Conservation (phyloP, 768 basidiomycete species). For the Lactifluus echinatus region DNA sequence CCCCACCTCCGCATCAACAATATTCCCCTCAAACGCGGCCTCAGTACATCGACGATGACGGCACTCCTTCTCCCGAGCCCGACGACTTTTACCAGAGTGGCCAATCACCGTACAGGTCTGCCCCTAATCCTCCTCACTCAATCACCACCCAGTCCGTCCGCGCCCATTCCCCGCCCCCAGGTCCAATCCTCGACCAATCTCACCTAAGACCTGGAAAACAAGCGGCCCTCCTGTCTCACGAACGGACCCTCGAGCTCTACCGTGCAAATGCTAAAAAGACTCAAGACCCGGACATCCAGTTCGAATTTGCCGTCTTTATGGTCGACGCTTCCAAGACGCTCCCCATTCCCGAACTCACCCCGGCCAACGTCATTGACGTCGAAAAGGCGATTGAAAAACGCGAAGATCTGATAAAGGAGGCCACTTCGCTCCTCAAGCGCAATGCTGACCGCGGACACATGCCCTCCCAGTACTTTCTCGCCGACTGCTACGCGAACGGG, state of each 20-base stretch:
- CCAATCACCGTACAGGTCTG: not conserved
- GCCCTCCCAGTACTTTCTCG: slow-evolving; percentile 93
- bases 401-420: slow-evolving; percentile 85
- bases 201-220: slow-evolving; percentile 90
- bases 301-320: slow-evolving; percentile 98
- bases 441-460: slow-evolving; percentile 93
- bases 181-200: slow-evolving; percentile 78
- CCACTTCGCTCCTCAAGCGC: slow-evolving; percentile 76
- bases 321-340: slow-evolving; percentile 92
- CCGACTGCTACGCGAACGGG: slow-evolving; percentile 98
- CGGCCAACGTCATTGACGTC: slow-evolving; percentile 69
- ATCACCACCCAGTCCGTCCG: slow-evolving; percentile 49
- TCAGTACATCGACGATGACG: slow-evolving; percentile 18
- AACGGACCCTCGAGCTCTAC: slow-evolving; percentile 94
- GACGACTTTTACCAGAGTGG: slow-evolving; percentile 21
- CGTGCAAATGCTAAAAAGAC: slow-evolving; percentile 98
- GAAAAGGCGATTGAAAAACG: slow-evolving; percentile 75
- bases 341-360: slow-evolving; percentile 61
- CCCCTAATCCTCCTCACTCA: slow-evolving; percentile 25
- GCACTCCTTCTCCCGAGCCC: slow-evolving; percentile 13
- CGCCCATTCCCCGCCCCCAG: slow-evolving; percentile 57
- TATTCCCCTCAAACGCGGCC: slow-evolving; percentile 15
- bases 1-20: not conserved
- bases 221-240: slow-evolving; percentile 88
- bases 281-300: slow-evolving; percentile 94